Evolutionary conservation across 768 basidiomycete species (phyloP).

Genomic region (Suillus luteus): DNA sequence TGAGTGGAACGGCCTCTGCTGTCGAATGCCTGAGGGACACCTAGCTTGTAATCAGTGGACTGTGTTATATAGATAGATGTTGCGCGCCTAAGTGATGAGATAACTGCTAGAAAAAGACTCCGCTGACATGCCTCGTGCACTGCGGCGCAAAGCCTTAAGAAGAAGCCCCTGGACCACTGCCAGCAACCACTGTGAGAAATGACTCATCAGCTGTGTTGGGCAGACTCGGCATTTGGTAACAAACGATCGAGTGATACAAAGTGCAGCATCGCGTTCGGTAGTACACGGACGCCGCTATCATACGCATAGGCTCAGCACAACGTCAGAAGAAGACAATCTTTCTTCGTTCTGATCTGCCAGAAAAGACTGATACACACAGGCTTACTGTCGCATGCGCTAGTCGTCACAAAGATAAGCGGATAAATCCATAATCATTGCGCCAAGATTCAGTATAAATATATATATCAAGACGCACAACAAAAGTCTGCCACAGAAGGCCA

Average conservation of each 20-base stretch:
- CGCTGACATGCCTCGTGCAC: neutral
- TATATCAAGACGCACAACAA: too few species aligned
- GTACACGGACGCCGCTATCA: neutral
- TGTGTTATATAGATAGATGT: neutral
- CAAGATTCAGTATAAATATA: neutral
- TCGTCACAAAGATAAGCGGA: neutral
- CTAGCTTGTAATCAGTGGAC: neutral
- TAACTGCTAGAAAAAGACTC: neutral
- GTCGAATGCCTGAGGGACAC: neutral
- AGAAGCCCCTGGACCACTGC: neutral
- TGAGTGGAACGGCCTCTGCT: neutral
- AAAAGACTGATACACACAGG: neutral
- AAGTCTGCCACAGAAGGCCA: neutral
- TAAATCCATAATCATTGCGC: neutral
- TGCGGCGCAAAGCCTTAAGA: neutral
- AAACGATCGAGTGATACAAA: neutral
- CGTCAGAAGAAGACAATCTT: neutral
- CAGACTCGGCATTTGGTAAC: neutral
- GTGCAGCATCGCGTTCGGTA: neutral
- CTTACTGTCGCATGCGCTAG: neutral
- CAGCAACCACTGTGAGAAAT: neutral
- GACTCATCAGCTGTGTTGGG: neutral
- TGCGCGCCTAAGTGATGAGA: neutral
- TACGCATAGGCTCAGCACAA: neutral
- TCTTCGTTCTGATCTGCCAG: neutral